Evolutionary conservation across 2,329 filamentous ascomycete species (phyloP).

Genomic region (Elsinoe fawcettii): DNA sequence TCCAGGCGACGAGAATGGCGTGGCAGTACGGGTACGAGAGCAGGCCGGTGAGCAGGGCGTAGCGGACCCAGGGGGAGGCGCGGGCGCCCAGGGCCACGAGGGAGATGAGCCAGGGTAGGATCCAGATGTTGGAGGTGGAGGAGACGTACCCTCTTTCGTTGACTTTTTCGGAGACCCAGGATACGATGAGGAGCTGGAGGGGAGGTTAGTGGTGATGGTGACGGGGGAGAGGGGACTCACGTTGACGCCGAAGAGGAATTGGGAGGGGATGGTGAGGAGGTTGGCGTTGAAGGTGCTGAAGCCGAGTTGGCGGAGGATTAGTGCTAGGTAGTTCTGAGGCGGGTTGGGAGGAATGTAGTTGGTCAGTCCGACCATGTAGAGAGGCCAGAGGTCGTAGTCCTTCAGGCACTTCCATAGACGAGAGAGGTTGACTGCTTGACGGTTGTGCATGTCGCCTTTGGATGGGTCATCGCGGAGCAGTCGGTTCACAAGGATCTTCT

Average conservation of each 20-base stretch:
- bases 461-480: constrained; percentile 52
- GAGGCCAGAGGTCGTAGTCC: constrained; percentile 51
- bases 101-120: constrained; percentile 32
- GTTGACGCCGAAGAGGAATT: constrained; percentile 24
- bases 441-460: constrained; percentile 52
- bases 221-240: background rate
- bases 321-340: constrained; percentile 48
- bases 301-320: constrained; percentile 49
- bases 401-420: constrained; percentile 45
- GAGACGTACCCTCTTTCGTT: constrained; percentile 46
- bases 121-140: constrained; percentile 34
- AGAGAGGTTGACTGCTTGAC: constrained; percentile 46
- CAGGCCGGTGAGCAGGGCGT: constrained; percentile 32
- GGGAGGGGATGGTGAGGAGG: constrained; percentile 50
- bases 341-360: constrained; percentile 49
- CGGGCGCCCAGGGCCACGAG: constrained; percentile 28
- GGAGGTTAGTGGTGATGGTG: too few relatives aligned
- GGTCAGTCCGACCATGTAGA: constrained; percentile 47
- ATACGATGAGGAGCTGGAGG: constrained; percentile 43
- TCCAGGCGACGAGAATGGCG: constrained; percentile 38
- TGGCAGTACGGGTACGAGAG: constrained; percentile 39
- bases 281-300: constrained; percentile 57
- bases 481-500: constrained; percentile 56
- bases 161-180: constrained; percentile 43
- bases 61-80: constrained; percentile 34